phyloP scores from a whole-genome alignment of 306 rosid species.

The Fragaria ananassa region DNA sequence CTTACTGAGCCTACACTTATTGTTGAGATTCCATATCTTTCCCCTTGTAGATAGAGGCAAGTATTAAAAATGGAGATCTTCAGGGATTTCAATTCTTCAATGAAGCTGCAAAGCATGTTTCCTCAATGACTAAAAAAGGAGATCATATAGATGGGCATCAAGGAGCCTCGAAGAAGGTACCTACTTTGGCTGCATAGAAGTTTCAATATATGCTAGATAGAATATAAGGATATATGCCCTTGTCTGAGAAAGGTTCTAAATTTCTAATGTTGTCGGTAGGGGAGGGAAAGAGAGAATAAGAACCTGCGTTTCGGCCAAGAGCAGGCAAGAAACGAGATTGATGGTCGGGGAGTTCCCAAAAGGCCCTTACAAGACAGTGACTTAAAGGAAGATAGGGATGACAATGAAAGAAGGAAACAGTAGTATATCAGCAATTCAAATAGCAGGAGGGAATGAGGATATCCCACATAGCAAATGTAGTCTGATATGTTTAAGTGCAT shows the following conservation, averaged over 20 bases:
- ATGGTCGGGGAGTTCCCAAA: slow-evolving; percentile 26
- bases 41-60: slow-evolving; percentile 64
- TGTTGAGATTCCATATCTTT: slow-evolving; percentile 11
- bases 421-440: slow-evolving; percentile 12
- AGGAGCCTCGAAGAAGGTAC: slow-evolving; percentile 48
- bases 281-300: slow-evolving; percentile 34
- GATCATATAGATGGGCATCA: slow-evolving; percentile 28
- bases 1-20: not conserved
- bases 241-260: slow-evolving; percentile 16
- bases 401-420: slow-evolving; percentile 31
- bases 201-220: slow-evolving; percentile 2
- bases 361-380: slow-evolving; percentile 14
- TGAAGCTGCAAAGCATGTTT: slow-evolving; percentile 34
- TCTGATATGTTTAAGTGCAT: not conserved
- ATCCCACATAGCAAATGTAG: not conserved
- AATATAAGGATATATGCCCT: slow-evolving; percentile 2
- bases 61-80: slow-evolving; percentile 84
- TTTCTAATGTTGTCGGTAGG: slow-evolving; percentile 31
- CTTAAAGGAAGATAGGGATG: slow-evolving; percentile 28
- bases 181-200: not conserved
- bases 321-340: slow-evolving; percentile 35
- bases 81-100: slow-evolving; percentile 64
- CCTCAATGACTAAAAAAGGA: slow-evolving; percentile 31
- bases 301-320: slow-evolving; percentile 54
- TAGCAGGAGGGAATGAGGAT: not conserved